Base-by-base conservation (phyloP, 805 yeast species). In the Sugiyamaella chiloensis region DNA sequence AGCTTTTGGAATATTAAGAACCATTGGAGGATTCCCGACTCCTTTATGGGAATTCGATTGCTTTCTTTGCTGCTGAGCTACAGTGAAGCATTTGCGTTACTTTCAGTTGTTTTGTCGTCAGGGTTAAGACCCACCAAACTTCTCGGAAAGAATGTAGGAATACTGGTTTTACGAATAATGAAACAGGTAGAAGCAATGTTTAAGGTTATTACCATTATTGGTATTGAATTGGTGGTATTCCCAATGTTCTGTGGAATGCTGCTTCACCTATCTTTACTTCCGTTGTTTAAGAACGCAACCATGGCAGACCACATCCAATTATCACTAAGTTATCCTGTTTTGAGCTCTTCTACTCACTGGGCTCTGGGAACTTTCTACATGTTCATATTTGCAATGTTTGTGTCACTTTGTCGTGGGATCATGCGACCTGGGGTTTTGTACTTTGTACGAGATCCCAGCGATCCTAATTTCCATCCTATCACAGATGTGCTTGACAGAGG, bases 361-460 rank as follows among this genome's bases (percentile, higher is more conserved):
- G 65, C 70, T 4, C 55, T 74, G 46, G 98, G 99, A 4, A 88
- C 96, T 0, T 54, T 74, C 9, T 93, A 88, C 70, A 90, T 93
- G 98, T 81, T 83, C 53, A 72, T 80, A 58, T 82, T 93, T 68
- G 96, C 97, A 0, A 69, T 85, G 42, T 91, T 80, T 66, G 89
- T 91, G 24, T 86, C 95, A 16, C 83, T 89, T 89, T 75, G 83
- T 17, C 74, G 99, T 52, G 69, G 76, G 39, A 80, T 88, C 32
- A 73, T 91, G 50, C 76, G 99, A 47, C 83, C 85, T 0, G 99
- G 99, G 9, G 96, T 87, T 6, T 71, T 93, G 40, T 93, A 81
- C 64, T 93, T 93, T 68, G 85, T 93, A 51, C 77, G 96, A 57
- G 88, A 96, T 19, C 96, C 96, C 3, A 96, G 89, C 57, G 97